Base-by-base conservation (phyloP, 2,329 filamentous ascomycete species). In the Paradendryphiella salina region DNA sequence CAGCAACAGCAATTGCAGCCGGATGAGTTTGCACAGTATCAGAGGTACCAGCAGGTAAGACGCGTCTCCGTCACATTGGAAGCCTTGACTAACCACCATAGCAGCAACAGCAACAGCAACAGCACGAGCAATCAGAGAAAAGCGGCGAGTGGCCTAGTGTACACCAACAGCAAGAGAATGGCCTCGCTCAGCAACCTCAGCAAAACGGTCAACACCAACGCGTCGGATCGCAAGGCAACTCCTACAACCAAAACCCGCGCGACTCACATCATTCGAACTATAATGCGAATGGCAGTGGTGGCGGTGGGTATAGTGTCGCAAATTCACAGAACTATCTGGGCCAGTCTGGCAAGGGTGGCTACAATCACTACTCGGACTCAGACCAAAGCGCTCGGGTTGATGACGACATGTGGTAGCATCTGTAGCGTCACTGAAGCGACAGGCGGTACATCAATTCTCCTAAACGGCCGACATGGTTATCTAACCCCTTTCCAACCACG, bases 1-100 rank as follows among this genome's bases (percentile, higher is more conserved):
- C 60, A 60, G 18, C 69, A 76, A 34, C 70, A 70, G 54, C 72
- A 73, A 41, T 59, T 65, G 33, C 62, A 66, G 52, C 63, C 66
- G 34, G 72, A 77, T 35, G 73, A 76, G 57, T 73, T 73, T 43
- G 61, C 66, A 21, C 70, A 73, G 46, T 73, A 72, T 55, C 70
- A 75, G 55, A 62, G 69, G 56, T 73, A 74, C 52, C 72, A 73
- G 49, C 70, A 73, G 60, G 65, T 64, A 54, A 23, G 45, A 15
- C 9, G 4, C 6, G 5, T 5, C n/a, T n/a, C 2, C 18, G 13
- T 6, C 3, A 13, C 0, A 28, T 13, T 3, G 2, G 4, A 7
- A 8, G 9, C n/a, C 1, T 2, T 13, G 9, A 33, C 35, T 53
- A 36, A 49, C 31, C 11, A 6, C 10, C 8, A 5, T 28, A 50